Evolutionary conservation across 1,284 basidiomycete species (phyloP), one percentile per base, ranked within the genome.

Genomic region (Apiotrichum gracile): DNA sequence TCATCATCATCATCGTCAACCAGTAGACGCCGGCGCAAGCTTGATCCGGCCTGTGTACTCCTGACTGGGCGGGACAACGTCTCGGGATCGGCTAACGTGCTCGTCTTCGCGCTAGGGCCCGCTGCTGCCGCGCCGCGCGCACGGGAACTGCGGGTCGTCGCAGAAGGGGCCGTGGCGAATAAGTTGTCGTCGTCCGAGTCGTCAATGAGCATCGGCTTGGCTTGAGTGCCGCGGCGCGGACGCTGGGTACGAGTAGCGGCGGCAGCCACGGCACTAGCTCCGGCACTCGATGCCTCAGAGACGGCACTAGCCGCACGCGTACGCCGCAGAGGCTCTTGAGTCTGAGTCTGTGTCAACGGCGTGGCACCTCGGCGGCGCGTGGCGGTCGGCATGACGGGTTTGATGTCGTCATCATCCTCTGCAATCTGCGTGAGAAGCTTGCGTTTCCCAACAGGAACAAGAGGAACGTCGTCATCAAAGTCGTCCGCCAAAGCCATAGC

Each of bases 401-500:
- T 31, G 16, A 31, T 13, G 31, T 31, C 31, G 31, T 31, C 31
- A 14, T 31, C 31, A 3, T 31, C 31, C 5, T 31, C 61, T 5
- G 42, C 39, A 24, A 51, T 57, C 35, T 60, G 53, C 7, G 53
- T 54, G n/a, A 60, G 54, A 13, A 63, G 60, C 24, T 56, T 42
- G 4, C 60, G 57, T 13, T 54, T 48, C 0, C 51, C 22, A 5
- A 47, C 47, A 27, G 68, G 69, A 3, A 68, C 47, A 5, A 70
- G 56, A 3, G 69, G 69, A 45, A 65, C 61, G 12, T 62, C 61
- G 19, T 67, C 67, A 4, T 62, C 61, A 17, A 66, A 67, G 22
- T 67, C 66, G 9, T 69, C 66, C 14, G 62, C 65, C 27, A 61
- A 51, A 6, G 40, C 38, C 7, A 51, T 17, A 4, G 38, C 40